A percentile compares a stretch with the other conserved stretches of the same genome.
These are phyloP conservation scores for Trichopus zeylanicus DNA, from an alignment of 116 monocot species.

Conservation along the genomic window DNA sequence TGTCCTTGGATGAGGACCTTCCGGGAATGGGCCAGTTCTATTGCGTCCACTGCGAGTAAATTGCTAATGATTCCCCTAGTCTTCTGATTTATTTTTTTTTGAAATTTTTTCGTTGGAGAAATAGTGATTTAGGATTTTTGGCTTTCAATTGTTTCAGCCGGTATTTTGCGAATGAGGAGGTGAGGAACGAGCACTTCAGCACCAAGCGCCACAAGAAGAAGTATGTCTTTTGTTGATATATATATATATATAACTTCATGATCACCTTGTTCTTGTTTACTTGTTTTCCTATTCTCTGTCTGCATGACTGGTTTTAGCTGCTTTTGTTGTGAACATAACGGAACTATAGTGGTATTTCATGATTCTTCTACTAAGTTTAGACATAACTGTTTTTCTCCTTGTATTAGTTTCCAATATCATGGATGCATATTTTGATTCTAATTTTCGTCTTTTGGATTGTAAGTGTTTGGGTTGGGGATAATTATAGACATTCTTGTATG, in stretches of 20 bases:
- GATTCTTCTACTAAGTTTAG: no score
- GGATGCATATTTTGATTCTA: no score
- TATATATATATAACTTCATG: not conserved
- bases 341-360: no score
- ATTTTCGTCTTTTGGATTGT: no score
- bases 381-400: no score
- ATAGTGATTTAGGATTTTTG: not conserved
- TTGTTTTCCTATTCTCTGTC: not conserved
- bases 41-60: slow-evolving; percentile 90
- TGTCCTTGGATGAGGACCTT: slow-evolving; percentile 73
- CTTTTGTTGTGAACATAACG: no score
- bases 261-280: not conserved
- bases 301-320: not conserved
- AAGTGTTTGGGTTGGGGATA: no score
- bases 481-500: no score
- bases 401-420: no score
- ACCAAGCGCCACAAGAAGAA: slow-evolving; percentile 56
- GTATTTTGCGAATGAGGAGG: slow-evolving; percentile 57
- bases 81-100: not conserved
- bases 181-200: slow-evolving; percentile 50
- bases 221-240: slow-evolving; percentile 8
- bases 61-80: not conserved
- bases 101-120: not conserved
- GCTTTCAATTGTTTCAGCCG: slow-evolving; percentile 30
- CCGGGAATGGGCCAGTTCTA: slow-evolving; percentile 98